phyloP scores from a whole-genome alignment of 2,329 filamentous ascomycete species.

The Penicillium sp. region DNA sequence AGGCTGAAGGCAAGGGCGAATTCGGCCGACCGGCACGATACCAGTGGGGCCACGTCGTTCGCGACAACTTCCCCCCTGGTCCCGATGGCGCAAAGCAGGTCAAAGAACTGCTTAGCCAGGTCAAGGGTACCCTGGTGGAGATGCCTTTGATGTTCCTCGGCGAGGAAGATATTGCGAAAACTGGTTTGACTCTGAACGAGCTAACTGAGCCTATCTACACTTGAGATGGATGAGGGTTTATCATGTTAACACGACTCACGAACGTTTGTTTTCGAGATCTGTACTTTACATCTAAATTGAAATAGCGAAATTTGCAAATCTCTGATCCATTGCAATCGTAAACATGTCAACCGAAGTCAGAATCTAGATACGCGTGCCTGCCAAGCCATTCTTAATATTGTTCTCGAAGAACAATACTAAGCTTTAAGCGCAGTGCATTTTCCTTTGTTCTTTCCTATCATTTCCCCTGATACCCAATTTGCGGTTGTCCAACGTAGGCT shows the following conservation, averaged over 20 bases:
- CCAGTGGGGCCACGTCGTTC: slow-evolving; percentile 83
- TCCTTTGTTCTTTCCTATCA: not conserved
- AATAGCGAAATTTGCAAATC: not conserved
- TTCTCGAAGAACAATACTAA: not conserved
- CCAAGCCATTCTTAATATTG: not conserved
- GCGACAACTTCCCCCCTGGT: slow-evolving; percentile 65
- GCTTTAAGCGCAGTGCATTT: not conserved
- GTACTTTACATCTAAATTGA: not conserved
- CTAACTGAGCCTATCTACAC: slow-evolving; percentile 75
- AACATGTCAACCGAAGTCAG: too few relatives aligned
- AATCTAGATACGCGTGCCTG: not conserved
- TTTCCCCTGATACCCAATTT: not conserved
- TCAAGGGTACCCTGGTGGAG: slow-evolving; percentile 75
- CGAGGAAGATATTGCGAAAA: slow-evolving; percentile 81
- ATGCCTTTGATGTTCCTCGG: slow-evolving; percentile 89
- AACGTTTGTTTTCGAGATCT: not conserved
- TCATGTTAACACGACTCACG: not conserved
- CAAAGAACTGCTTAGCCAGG: slow-evolving; percentile 66
- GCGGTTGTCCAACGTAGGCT: not conserved
- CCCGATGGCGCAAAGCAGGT: slow-evolving; percentile 69
- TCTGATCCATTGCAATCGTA: not conserved
- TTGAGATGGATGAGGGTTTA: slow-evolving; percentile 25
- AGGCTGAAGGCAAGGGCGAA: slow-evolving; percentile 47
- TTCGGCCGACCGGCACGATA: slow-evolving; percentile 56
- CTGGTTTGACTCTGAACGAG: slow-evolving; percentile 71